These are phyloP conservation scores for Phytophthora megakarya DNA, from an alignment of 352 stramenopile genomes.

Conservation along the genomic window DNA sequence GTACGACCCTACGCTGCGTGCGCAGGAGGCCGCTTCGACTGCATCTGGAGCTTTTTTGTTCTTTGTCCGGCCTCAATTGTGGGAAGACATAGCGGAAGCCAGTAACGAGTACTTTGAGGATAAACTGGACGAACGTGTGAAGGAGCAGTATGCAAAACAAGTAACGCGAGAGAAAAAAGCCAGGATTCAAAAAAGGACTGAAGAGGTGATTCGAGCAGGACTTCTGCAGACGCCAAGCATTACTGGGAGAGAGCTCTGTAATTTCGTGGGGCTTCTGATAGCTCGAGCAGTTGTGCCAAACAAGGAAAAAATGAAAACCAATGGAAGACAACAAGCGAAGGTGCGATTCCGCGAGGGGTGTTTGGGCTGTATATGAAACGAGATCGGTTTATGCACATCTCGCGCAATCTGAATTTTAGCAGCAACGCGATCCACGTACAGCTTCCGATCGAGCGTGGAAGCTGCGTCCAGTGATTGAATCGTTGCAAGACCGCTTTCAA, in stretches of 20 bases:
- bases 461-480: no score
- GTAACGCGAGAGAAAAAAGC: neutral
- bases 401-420: no score
- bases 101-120: slow-evolving; percentile 5
- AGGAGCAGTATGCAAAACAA: neutral
- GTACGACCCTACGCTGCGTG: neutral
- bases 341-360: no score
- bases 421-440: no score
- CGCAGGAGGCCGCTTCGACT: neutral
- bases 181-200: neutral
- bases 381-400: no score
- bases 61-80: neutral
- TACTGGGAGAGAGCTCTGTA: neutral
- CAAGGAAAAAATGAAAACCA: no score
- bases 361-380: no score
- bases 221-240: neutral
- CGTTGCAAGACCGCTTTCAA: no score
- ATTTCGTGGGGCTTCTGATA: no score
- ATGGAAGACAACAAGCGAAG: no score
- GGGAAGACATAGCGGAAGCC: neutral
- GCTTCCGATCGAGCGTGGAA: no score
- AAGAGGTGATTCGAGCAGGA: neutral
- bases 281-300: no score
- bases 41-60: slow-evolving; percentile 1
- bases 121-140: neutral